These are phyloP conservation scores for Neophaeococcomyces aloes DNA, from an alignment of 2,329 filamentous ascomycete genomes.

Conservation along the genomic window DNA sequence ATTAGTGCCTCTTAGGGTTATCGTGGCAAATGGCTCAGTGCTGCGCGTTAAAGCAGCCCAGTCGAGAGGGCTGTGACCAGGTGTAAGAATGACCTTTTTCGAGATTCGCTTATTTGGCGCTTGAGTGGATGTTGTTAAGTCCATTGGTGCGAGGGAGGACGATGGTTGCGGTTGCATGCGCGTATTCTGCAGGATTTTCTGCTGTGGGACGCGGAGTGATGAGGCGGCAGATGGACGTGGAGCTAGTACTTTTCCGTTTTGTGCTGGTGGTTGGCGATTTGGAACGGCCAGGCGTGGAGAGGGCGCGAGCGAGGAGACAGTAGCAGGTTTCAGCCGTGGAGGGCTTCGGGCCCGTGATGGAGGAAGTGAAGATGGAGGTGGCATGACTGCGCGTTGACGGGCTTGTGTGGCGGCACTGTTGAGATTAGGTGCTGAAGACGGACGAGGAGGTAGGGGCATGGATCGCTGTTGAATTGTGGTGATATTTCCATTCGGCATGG, in stretches of 20 bases:
- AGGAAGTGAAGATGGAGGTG: constrained; percentile 3
- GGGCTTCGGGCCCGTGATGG: constrained; percentile 9
- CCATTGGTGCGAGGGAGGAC: constrained; percentile 19
- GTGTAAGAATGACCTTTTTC: constrained; percentile 62
- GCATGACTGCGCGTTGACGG: constrained; percentile 8
- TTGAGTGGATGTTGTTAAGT: constrained; percentile 32
- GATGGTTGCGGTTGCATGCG: constrained; percentile 13
- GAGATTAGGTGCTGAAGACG: neutral
- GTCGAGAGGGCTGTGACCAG: constrained; percentile 88
- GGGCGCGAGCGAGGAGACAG: constrained; percentile 14
- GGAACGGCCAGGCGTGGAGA: constrained; percentile 18
- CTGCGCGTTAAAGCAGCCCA: constrained; percentile 67
- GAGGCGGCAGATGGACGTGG: constrained; percentile 37
- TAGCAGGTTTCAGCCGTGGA: constrained; percentile 20
- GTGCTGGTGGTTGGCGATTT: constrained; percentile 21
- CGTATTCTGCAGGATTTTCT: constrained; percentile 17
- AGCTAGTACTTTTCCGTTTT: constrained; percentile 26
- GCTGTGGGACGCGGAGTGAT: constrained; percentile 30
- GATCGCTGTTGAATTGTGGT: neutral
- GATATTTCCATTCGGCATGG: neutral
- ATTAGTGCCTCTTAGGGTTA: constrained; percentile 49
- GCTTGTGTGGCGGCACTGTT: constrained; percentile 2
- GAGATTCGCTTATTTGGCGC: constrained; percentile 38
- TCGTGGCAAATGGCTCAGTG: constrained; percentile 38
- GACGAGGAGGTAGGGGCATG: constrained; percentile 1